phyloP scores from a whole-genome alignment of 139 green algal species.

The Pleodorina starrii region DNA sequence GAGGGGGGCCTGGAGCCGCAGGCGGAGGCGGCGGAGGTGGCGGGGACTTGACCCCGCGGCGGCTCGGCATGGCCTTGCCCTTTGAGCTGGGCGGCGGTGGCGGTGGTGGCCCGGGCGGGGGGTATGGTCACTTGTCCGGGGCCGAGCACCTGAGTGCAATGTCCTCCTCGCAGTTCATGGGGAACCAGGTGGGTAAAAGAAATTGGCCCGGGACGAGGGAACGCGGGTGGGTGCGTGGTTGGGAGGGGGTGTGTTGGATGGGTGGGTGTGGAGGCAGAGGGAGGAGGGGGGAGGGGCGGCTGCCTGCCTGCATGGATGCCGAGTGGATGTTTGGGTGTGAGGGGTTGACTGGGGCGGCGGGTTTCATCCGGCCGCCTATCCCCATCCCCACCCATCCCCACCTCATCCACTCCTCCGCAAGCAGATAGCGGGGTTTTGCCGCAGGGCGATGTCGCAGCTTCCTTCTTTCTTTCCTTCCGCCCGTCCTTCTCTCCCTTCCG shows the following conservation, averaged over 20 bases:
- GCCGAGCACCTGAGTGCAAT: constrained; percentile 8
- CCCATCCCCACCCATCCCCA: too few relatives aligned
- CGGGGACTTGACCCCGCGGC: not conserved
- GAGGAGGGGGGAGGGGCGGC: not conserved
- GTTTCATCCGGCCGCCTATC: too few relatives aligned
- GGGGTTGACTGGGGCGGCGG: too few relatives aligned
- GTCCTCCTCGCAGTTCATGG: not conserved
- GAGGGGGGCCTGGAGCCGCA: not conserved
- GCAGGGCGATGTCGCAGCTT: too few relatives aligned
- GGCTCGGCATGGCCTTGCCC: not conserved
- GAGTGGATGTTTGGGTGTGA: too few relatives aligned
- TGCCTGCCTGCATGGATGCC: too few relatives aligned
- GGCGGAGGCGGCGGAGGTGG: not conserved
- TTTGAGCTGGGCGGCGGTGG: not conserved
- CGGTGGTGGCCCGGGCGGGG: not conserved
- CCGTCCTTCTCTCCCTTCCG: too few relatives aligned
- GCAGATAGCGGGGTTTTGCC: too few relatives aligned
- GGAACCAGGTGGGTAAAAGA: too few relatives aligned
- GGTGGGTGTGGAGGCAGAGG: not conserved
- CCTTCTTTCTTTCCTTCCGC: too few relatives aligned
- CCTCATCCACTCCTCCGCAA: too few relatives aligned
- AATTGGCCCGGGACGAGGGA: too few relatives aligned
- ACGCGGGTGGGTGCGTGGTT: not conserved
- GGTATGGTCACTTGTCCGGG: not conserved
- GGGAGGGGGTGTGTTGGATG: not conserved